Percentiles rank a stretch among this genome's conserved stretches.
Evolutionary conservation across 2,329 filamentous ascomycete species (phyloP).

Genomic region (Colletotrichum sp.): DNA sequence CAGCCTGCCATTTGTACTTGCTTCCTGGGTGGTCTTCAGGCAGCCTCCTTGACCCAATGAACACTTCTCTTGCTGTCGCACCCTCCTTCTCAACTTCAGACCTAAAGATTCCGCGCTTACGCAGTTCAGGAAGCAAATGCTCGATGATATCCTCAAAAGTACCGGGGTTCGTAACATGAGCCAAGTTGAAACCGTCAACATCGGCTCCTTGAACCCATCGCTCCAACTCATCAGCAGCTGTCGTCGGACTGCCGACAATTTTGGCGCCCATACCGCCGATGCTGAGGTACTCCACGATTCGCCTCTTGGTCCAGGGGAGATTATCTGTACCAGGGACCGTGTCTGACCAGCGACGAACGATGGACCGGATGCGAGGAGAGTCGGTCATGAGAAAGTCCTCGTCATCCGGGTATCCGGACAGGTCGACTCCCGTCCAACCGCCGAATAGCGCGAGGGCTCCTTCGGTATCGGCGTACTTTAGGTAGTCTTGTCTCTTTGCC

Average conservation of each 20-base stretch:
- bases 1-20: slow-evolving; percentile 16
- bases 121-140: slow-evolving; percentile 31
- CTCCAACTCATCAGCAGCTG: slow-evolving; percentile 48
- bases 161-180: slow-evolving; percentile 46
- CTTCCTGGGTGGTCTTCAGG: slow-evolving; percentile 19
- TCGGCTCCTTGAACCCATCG: slow-evolving; percentile 46
- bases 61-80: slow-evolving; percentile 20
- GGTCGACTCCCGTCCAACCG: slow-evolving; percentile 50
- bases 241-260: slow-evolving; percentile 46
- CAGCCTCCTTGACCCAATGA: slow-evolving; percentile 15
- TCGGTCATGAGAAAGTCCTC: slow-evolving; percentile 48
- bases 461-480: slow-evolving; percentile 47
- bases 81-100: slow-evolving; percentile 14
- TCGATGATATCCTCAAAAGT: slow-evolving; percentile 36
- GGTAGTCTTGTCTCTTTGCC: slow-evolving; percentile 43
- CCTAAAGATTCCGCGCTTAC: slow-evolving; percentile 17
- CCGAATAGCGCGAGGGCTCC: slow-evolving; percentile 49
- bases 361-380: slow-evolving; percentile 40
- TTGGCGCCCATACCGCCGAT: slow-evolving; percentile 55
- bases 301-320: slow-evolving; percentile 59
- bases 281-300: slow-evolving; percentile 59
- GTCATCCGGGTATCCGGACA: slow-evolving; percentile 44
- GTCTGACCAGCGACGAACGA: slow-evolving; percentile 19
- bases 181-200: slow-evolving; percentile 45
- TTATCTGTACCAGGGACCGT: slow-evolving; percentile 18